phyloP scores from a whole-genome alignment of 2,329 filamentous ascomycete genomes.

The Coniochaeta sp. region DNA sequence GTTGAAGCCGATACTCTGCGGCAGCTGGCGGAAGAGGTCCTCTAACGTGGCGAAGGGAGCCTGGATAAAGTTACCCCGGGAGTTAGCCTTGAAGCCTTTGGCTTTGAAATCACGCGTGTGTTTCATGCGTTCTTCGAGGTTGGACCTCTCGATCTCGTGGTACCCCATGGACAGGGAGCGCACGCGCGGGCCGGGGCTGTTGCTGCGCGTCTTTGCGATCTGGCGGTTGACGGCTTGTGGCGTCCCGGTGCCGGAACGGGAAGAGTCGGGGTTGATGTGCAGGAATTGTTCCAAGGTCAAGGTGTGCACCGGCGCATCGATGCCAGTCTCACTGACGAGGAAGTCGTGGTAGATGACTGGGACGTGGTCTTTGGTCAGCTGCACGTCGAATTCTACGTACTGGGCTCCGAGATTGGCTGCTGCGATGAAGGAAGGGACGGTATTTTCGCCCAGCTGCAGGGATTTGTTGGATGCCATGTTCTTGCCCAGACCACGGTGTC shows the following conservation, averaged over 20 bases:
- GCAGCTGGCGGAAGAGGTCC: constrained; percentile 81
- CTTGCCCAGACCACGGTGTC: constrained; percentile 75
- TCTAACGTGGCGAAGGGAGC: constrained; percentile 92
- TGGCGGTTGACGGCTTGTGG: constrained; percentile 17
- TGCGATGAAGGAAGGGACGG: constrained; percentile 89
- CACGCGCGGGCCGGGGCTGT: constrained; percentile 25
- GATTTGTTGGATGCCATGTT: constrained; percentile 79
- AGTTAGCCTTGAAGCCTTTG: constrained; percentile 95
- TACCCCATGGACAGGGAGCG: constrained; percentile 50
- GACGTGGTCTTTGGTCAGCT: constrained; percentile 96
- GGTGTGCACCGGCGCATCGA: constrained; percentile 93
- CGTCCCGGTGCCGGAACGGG: constrained; percentile 29
- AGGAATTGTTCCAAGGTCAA: constrained; percentile 93
- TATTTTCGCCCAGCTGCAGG: constrained; percentile 93
- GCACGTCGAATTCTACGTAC: constrained; percentile 77
- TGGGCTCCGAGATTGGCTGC: constrained; percentile 85
- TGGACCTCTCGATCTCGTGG: constrained; percentile 21
- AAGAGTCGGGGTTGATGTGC: constrained; percentile 63
- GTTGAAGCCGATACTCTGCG: constrained; percentile 84
- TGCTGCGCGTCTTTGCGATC: constrained; percentile 20
- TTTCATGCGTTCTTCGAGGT: constrained; percentile 79
- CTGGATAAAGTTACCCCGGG: constrained; percentile 88
- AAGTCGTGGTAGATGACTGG: constrained; percentile 99
- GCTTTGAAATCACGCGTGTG: constrained; percentile 92
- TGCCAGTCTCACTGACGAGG: constrained; percentile 92